These are phyloP conservation scores for Aspergillus brasiliensis DNA, from an alignment of 2,329 filamentous ascomycete species.

Conservation along the genomic window DNA sequence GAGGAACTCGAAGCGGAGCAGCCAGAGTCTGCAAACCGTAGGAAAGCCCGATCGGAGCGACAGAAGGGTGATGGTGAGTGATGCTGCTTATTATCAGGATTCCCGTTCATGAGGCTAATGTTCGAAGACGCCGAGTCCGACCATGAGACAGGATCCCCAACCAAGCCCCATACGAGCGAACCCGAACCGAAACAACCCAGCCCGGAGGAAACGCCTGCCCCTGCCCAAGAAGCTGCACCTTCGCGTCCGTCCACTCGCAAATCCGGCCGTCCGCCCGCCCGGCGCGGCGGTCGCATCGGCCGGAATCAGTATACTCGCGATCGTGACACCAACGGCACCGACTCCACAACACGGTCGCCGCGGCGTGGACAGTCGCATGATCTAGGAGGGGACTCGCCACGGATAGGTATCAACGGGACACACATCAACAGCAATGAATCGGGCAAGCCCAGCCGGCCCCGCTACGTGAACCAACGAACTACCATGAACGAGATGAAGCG, in stretches of 20 bases:
- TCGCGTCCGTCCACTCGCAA: conserved; percentile 58
- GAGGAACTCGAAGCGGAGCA: conserved; percentile 72
- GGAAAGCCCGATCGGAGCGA: conserved; percentile 79
- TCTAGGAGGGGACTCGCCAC: conserved; percentile 42
- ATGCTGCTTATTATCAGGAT: background rate
- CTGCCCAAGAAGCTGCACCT: conserved; percentile 37
- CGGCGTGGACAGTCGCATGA: conserved; percentile 46
- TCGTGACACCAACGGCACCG: conserved; percentile 60
- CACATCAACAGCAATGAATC: conserved; percentile 61
- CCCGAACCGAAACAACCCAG: conserved; percentile 46
- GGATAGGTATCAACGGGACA: conserved; percentile 41
- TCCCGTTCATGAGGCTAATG: conserved; percentile 30
- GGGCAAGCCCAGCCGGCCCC: conserved; percentile 62
- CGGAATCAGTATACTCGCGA: conserved; percentile 84
- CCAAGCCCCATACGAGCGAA: conserved; percentile 44
- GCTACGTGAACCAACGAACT: conserved; percentile 60
- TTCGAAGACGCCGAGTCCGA: conserved; percentile 64
- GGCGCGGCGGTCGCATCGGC: conserved; percentile 64
- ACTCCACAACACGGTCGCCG: conserved; percentile 39
- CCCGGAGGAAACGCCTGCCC: conserved; percentile 44
- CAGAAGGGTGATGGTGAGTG: conserved; percentile 75
- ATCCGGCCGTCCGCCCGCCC: conserved; percentile 64
- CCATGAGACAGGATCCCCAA: conserved; percentile 64
- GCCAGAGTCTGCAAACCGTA: conserved; percentile 73
- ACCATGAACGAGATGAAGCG: conserved; percentile 88